Evolutionary conservation across 169 alveolate genomes (phyloP).

Genomic region (Eimeria acervulina): DNA sequence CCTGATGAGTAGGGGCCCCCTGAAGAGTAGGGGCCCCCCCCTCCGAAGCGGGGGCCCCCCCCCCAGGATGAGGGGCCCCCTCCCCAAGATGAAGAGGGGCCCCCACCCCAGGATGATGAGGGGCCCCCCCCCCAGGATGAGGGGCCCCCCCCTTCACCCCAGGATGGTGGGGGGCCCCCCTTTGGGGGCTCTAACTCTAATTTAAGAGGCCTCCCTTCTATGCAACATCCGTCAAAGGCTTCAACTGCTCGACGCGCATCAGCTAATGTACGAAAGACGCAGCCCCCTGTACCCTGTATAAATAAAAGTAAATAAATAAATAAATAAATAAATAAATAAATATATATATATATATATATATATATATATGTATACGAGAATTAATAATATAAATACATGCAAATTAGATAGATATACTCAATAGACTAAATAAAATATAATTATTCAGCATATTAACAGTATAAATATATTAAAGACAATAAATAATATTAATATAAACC

Average conservation of each 20-base stretch:
- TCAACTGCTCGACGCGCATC: conserved; percentile 89
- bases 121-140: neutral
- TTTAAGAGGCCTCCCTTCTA: conserved; percentile 55
- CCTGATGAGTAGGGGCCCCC: neutral
- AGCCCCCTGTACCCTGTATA: conserved; percentile 90
- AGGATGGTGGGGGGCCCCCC: neutral
- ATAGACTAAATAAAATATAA: too few relatives aligned
- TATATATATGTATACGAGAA: too few relatives aligned
- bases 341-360: neutral
- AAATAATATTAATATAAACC: too few relatives aligned
- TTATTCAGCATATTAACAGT: too few relatives aligned
- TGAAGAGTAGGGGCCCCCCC: neutral
- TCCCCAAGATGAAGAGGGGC: neutral
- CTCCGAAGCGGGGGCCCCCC: conserved; percentile 5
- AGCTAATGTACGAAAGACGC: conserved; percentile 83
- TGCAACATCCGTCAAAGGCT: conserved; percentile 84
- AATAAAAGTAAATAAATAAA: neutral
- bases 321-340: neutral
- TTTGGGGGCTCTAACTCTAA: conserved; percentile 16
- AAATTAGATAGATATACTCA: too few relatives aligned
- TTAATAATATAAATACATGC: too few relatives aligned
- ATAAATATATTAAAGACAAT: too few relatives aligned
- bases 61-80: conserved; percentile 45
- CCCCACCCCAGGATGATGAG: too few relatives aligned
- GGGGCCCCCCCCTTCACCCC: neutral